These are phyloP conservation scores for Viola pubescens DNA, from an alignment of 441 rosid species.

Conservation along the genomic window DNA sequence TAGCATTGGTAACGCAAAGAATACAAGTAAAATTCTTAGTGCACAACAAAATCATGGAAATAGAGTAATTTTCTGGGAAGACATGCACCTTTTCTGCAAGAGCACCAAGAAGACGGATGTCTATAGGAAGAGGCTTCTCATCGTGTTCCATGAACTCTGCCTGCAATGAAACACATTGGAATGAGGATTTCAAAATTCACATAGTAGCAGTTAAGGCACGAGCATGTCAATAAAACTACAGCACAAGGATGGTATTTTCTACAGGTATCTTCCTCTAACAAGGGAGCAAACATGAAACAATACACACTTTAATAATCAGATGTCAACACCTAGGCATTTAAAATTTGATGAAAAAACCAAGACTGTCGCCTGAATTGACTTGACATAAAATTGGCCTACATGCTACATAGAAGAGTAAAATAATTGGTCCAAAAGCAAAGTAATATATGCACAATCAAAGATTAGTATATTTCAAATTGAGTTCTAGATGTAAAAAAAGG, in stretches of 20 bases:
- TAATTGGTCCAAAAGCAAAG: too few species aligned
- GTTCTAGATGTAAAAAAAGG: too few species aligned
- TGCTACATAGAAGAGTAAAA: too few species aligned
- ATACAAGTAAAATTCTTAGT: conserved; percentile 6
- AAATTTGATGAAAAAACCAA: too few species aligned
- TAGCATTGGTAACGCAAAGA: conserved; percentile 10
- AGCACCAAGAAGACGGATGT: conserved; percentile 98
- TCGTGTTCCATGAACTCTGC: conserved; percentile 99
- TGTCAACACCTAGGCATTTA: too few species aligned
- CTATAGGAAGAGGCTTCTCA: conserved; percentile 98
- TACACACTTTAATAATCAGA: too few species aligned
- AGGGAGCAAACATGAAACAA: not conserved
- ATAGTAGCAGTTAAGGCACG: not conserved
- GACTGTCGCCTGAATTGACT: too few species aligned
- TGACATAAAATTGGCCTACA: too few species aligned
- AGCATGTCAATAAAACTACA: not conserved
- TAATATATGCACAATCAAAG: too few species aligned
- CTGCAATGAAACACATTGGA: conserved; percentile 32
- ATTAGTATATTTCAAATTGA: too few species aligned
- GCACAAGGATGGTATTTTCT: not conserved
- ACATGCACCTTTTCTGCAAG: conserved; percentile 94
- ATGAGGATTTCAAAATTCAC: not conserved
- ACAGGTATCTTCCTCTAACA: not conserved
- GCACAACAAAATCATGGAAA: conserved; percentile 5
- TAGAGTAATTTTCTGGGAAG: conserved; percentile 5